These are phyloP conservation scores for Lodderomyces orthopsilosis DNA, from an alignment of 1,139 yeast genomes.

Conservation along the genomic window DNA sequence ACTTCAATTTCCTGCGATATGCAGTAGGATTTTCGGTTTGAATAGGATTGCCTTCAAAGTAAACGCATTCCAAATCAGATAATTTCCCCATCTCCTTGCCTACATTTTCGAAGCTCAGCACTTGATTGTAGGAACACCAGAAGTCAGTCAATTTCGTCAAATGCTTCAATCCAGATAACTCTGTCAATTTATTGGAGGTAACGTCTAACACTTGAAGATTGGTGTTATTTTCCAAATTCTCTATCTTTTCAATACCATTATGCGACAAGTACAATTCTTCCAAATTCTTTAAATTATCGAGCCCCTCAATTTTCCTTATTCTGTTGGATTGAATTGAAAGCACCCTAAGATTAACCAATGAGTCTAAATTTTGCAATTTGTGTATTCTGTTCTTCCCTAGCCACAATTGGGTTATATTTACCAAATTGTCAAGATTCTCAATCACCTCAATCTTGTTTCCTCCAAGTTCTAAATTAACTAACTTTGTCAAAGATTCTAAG, in stretches of 20 bases:
- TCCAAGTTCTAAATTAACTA: constrained; percentile 82
- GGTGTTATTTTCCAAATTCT: constrained; percentile 68
- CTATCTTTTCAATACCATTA: constrained; percentile 73
- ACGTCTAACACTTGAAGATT: constrained; percentile 78
- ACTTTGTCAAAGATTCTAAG: constrained; percentile 53
- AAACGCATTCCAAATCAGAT: constrained; percentile 77
- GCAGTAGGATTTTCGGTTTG: constrained; percentile 72
- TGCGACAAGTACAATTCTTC: constrained; percentile 90
- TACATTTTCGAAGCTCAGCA: constrained; percentile 68
- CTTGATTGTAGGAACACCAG: constrained; percentile 84
- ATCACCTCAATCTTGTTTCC: constrained; percentile 78
- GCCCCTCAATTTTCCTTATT: constrained; percentile 74
- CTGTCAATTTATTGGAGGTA: constrained; percentile 66
- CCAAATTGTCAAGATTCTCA: constrained; percentile 52
- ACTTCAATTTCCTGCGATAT: constrained; percentile 76
- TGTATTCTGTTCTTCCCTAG: constrained; percentile 83
- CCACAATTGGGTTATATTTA: constrained; percentile 77
- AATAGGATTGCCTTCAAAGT: constrained; percentile 92
- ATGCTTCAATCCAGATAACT: constrained; percentile 64
- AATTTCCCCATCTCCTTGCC: constrained; percentile 62
- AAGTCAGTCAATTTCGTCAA: constrained; percentile 74
- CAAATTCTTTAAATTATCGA: constrained; percentile 65
- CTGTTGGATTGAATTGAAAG: constrained; percentile 89
- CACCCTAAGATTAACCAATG: constrained; percentile 64
- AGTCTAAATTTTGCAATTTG: constrained; percentile 59